Evolutionary conservation across 768 basidiomycete genomes (phyloP).

Genomic region (Mycena vitilis): DNA sequence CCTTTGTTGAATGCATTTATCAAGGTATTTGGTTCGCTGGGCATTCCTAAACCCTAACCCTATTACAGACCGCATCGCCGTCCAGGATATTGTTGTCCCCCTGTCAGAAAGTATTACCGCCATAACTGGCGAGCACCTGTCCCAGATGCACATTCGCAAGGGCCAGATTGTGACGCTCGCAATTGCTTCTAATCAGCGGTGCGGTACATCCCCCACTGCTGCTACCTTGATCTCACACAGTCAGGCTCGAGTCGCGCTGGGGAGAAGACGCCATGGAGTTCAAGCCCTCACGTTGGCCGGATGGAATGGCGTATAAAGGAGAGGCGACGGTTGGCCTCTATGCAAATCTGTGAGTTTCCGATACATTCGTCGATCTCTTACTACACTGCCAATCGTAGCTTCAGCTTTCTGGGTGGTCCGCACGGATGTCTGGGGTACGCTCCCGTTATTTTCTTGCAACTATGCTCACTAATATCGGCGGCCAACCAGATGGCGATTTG

Average conservation of each 20-base stretch:
- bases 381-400: background rate
- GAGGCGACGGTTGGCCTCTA: conserved; percentile 17
- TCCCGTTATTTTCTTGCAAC: background rate
- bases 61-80: conserved; percentile 23
- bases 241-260: conserved; percentile 20
- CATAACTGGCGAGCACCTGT: background rate
- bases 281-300: conserved; percentile 19
- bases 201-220: too few relatives aligned
- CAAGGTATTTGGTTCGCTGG: conserved; percentile 8
- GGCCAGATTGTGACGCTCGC: conserved; percentile 12
- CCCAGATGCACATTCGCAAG: conserved; percentile 9
- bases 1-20: conserved; percentile 30
- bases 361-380: too few relatives aligned
- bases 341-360: conserved; percentile 26
- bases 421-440: conserved; percentile 20
- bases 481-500: conserved; percentile 22
- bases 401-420: conserved; percentile 26
- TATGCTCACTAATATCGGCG: background rate
- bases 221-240: background rate
- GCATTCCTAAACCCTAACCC: too few relatives aligned
- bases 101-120: conserved; percentile 1
- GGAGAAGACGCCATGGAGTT: conserved; percentile 19
- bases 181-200: conserved; percentile 25
- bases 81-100: conserved; percentile 6
- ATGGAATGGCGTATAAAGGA: background rate